phyloP scores from a whole-genome alignment of 306 rosid genomes.

The Ormosia emarginata region DNA sequence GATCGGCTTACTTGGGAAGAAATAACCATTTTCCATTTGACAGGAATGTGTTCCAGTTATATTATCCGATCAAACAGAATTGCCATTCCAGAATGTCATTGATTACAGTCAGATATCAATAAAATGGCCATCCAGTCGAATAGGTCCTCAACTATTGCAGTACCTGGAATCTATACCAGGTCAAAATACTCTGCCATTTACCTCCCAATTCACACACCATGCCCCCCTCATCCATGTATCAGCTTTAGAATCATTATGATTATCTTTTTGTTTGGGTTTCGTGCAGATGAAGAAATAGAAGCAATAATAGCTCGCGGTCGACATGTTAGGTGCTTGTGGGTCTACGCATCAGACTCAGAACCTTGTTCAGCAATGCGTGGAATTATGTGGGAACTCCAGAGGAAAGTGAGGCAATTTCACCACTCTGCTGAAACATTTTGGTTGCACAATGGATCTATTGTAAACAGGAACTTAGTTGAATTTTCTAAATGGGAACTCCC shows the following conservation, averaged over 20 bases:
- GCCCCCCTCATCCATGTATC: background rate
- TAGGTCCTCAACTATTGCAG: conserved; percentile 77
- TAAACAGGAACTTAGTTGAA: conserved; percentile 63
- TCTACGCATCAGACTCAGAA: conserved; percentile 61
- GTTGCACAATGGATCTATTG: conserved; percentile 79
- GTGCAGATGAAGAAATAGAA: conserved; percentile 66
- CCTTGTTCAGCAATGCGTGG: conserved; percentile 90
- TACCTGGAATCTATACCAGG: conserved; percentile 94
- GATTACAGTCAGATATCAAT: conserved; percentile 86
- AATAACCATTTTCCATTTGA: conserved; percentile 18
- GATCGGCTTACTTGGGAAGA: background rate
- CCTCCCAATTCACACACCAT: conserved; percentile 8
- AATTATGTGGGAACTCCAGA: conserved; percentile 91
- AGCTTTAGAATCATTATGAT: background rate
- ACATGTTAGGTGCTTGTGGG: conserved; percentile 72
- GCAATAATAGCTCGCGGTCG: conserved; percentile 67
- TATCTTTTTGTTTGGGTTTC: background rate
- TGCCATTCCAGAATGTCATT: conserved; percentile 91
- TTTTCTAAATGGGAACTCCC: conserved; percentile 82
- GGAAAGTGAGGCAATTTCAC: conserved; percentile 87
- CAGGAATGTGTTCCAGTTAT: conserved; percentile 97
- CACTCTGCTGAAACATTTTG: conserved; percentile 93
- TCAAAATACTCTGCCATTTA: conserved; percentile 16
- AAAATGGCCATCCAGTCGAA: conserved; percentile 90
- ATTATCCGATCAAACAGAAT: conserved; percentile 79